A percentile compares a stretch with the other conserved stretches of the same genome.
phyloP scores from a whole-genome alignment of 306 rosid genomes.

The Hylodesmum podocarpum region DNA sequence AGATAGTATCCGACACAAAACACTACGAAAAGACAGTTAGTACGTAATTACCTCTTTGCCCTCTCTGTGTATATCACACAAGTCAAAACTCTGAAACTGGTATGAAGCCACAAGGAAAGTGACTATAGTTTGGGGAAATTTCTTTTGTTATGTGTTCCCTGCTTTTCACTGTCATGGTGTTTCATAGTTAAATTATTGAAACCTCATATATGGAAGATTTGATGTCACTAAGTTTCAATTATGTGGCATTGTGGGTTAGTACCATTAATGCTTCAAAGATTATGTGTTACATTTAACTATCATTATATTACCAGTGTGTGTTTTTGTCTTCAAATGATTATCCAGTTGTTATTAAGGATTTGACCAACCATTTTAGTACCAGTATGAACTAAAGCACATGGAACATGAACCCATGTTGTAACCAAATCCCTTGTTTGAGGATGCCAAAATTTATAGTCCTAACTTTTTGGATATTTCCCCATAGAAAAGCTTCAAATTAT shows the following conservation, averaged over 20 bases:
- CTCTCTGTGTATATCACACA: neutral
- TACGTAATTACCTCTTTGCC: conserved; percentile 28
- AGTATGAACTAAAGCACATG: too few relatives aligned
- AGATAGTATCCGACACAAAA: conserved; percentile 43
- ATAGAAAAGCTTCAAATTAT: neutral
- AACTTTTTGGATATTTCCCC: neutral
- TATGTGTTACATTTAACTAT: too few relatives aligned
- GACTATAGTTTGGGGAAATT: neutral
- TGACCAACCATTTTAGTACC: too few relatives aligned
- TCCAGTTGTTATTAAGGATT: too few relatives aligned
- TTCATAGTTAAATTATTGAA: neutral
- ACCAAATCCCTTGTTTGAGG: too few relatives aligned
- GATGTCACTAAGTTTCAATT: neutral
- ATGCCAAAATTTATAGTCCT: too few relatives aligned
- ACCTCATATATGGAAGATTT: neutral
- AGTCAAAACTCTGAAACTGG: conserved; percentile 11
- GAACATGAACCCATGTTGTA: too few relatives aligned
- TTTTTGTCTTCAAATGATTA: too few relatives aligned
- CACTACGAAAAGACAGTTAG: conserved; percentile 12
- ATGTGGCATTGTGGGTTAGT: neutral
- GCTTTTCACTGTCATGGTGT: neutral
- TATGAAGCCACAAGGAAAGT: neutral
- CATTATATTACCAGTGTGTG: too few relatives aligned
- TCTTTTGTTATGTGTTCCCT: neutral
- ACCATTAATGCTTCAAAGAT: neutral